Conservation (phyloP, 2,329 filamentous ascomycete species). For the Pseudogymnoascus sp. region DNA sequence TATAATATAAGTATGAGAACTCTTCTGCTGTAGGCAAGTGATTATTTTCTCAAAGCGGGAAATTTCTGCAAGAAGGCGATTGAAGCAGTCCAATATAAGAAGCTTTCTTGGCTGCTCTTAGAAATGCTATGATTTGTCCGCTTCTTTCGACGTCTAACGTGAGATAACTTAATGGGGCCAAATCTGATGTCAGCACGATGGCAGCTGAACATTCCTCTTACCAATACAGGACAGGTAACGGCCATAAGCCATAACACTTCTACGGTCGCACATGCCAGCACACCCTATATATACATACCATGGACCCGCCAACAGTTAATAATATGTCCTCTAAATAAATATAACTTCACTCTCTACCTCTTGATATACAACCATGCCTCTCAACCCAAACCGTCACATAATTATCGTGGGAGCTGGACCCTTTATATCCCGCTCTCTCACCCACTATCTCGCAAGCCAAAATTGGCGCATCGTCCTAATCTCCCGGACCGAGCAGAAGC, state of each 20-base stretch:
- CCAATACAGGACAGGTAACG: too few relatives aligned
- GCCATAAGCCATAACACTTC: not conserved
- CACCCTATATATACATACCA: not conserved
- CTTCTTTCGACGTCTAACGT: not conserved
- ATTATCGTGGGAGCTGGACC: not conserved
- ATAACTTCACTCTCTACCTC: not conserved
- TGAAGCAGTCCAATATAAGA: not conserved
- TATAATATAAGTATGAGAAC: not conserved
- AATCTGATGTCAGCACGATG: not conserved
- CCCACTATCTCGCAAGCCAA: not conserved
- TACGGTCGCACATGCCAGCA: not conserved
- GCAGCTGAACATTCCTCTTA: not conserved
- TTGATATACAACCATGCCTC: not conserved
- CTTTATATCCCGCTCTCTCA: not conserved
- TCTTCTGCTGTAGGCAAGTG: not conserved
- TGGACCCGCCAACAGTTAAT: not conserved
- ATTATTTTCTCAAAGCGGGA: not conserved
- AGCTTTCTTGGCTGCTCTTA: not conserved
- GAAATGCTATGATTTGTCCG: not conserved
- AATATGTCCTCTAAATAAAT: not conserved
- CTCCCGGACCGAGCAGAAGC: slow-evolving; percentile 86
- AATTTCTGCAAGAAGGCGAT: too few relatives aligned
- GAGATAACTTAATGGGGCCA: not conserved
- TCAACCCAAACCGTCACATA: not conserved
- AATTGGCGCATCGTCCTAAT: slow-evolving; percentile 61